These are phyloP conservation scores for Mucor saturninus DNA, from an alignment of 371 early-diverging fungal species.

Conservation along the genomic window DNA sequence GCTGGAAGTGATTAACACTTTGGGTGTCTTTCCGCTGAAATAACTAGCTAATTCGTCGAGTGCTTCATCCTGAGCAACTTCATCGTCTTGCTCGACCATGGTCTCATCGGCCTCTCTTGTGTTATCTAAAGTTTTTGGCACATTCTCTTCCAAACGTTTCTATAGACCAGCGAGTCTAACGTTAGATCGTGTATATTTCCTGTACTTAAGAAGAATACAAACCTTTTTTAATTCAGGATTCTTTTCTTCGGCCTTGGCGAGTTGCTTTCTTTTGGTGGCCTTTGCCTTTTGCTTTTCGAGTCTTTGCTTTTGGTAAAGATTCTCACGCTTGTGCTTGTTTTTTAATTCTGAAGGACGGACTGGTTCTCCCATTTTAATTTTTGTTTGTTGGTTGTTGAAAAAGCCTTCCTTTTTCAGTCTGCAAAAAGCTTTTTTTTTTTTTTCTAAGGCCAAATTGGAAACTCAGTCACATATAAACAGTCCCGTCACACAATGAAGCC, in stretches of 20 bases:
- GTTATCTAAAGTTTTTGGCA: constrained; percentile 92
- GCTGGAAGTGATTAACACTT: constrained; percentile 94
- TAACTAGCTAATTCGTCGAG: constrained; percentile 93
- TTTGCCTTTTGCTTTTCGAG: constrained; percentile 78
- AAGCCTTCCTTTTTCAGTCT: not conserved
- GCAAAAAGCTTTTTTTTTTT: constrained; percentile 2
- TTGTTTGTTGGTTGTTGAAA: not conserved
- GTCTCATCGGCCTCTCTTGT: constrained; percentile 94
- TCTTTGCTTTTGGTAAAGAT: constrained; percentile 75
- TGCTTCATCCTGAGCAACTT: constrained; percentile 87
- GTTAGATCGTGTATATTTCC: not conserved
- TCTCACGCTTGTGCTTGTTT: constrained; percentile 84
- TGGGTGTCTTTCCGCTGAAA: constrained; percentile 88
- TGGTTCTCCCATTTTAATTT: constrained; percentile 17
- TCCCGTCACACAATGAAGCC: not conserved
- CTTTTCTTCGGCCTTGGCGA: constrained; percentile 81
- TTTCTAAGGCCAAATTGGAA: not conserved
- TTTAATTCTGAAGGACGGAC: constrained; percentile 59
- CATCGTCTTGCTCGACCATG: constrained; percentile 85
- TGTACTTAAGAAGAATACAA: constrained; percentile 4
- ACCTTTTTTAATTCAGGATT: constrained; percentile 89
- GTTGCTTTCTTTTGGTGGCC: constrained; percentile 68
- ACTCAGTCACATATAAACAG: constrained; percentile 1
- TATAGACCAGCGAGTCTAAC: constrained; percentile 19
- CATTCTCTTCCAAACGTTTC: constrained; percentile 89